phyloP scores from a whole-genome alignment of 2,329 filamentous ascomycete genomes.

The Fusarium chlamydosporum region DNA sequence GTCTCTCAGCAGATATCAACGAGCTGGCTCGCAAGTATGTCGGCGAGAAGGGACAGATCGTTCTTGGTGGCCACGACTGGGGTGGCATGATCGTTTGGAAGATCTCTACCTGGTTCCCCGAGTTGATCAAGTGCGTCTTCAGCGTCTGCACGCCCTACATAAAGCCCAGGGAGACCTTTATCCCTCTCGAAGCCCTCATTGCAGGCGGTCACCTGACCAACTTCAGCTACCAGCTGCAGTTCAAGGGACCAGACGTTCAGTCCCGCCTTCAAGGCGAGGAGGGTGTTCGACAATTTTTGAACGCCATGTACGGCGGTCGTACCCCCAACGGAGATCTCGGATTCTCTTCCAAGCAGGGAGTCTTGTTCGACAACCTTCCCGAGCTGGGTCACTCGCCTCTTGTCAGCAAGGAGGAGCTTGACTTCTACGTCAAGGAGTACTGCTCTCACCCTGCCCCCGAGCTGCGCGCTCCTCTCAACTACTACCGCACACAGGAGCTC shows the following conservation, averaged over 20 bases:
- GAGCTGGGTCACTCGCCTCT: slow-evolving; percentile 70
- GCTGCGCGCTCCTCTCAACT: slow-evolving; percentile 85
- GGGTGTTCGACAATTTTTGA: slow-evolving; percentile 78
- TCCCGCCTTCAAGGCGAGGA: slow-evolving; percentile 68
- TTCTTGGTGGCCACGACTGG: slow-evolving; percentile 95
- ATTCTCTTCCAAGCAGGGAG: slow-evolving; percentile 73
- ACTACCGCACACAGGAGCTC: slow-evolving; percentile 82
- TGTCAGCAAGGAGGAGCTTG: slow-evolving; percentile 76
- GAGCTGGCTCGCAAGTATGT: slow-evolving; percentile 73
- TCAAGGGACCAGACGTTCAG: slow-evolving; percentile 78
- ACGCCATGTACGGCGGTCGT: slow-evolving; percentile 76
- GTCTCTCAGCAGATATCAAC: slow-evolving; percentile 80
- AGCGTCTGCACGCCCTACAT: slow-evolving; percentile 83
- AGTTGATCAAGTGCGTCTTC: slow-evolving; percentile 81
- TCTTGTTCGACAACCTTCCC: slow-evolving; percentile 74
- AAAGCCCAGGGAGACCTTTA: slow-evolving; percentile 66
- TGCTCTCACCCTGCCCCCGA: slow-evolving; percentile 69
- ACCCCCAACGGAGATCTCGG: slow-evolving; percentile 67
- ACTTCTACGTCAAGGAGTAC: slow-evolving; percentile 83
- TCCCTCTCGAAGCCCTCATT: slow-evolving; percentile 72
- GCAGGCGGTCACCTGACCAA: slow-evolving; percentile 69
- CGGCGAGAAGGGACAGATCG: slow-evolving; percentile 67
- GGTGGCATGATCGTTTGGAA: slow-evolving; percentile 85
- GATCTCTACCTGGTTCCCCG: slow-evolving; percentile 78
- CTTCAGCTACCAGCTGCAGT: slow-evolving; percentile 88